phyloP scores from a whole-genome alignment of 768 basidiomycete species.

The Suillus occidentalis region DNA sequence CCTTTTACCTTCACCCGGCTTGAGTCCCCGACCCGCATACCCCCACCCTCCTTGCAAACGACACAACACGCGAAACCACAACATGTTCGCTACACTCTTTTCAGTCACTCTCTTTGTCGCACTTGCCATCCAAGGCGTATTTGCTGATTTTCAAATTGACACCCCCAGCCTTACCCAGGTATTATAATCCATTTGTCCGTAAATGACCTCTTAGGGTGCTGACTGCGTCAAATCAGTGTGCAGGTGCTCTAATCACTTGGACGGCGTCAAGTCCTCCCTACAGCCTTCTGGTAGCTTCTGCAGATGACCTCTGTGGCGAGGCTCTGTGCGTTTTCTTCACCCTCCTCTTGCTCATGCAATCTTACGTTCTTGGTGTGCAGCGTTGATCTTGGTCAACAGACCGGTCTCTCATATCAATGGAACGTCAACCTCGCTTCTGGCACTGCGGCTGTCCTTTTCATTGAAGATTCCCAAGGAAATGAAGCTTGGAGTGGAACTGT shows the following conservation, averaged over 20 bases:
- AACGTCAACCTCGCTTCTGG: slow-evolving; percentile 45
- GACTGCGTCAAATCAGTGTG: slow-evolving; percentile 46
- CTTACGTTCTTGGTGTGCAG: slow-evolving; percentile 34
- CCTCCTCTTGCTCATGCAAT: slow-evolving; percentile 3
- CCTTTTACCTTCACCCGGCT: neutral
- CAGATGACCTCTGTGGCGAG: slow-evolving; percentile 56
- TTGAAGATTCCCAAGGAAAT: slow-evolving; percentile 50
- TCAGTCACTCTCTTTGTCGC: slow-evolving; percentile 64
- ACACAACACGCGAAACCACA: slow-evolving; percentile 7
- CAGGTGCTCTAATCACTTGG: slow-evolving; percentile 53
- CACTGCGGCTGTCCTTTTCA: slow-evolving; percentile 47
- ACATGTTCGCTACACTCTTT: slow-evolving; percentile 83
- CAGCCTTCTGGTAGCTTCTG: slow-evolving; percentile 55
- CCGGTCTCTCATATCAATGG: slow-evolving; percentile 41
- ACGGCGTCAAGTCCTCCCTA: slow-evolving; percentile 46
- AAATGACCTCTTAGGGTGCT: neutral
- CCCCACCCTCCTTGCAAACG: neutral
- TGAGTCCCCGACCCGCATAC: neutral
- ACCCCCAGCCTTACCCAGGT: slow-evolving; percentile 59
- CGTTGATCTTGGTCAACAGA: slow-evolving; percentile 58
- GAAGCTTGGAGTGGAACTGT: slow-evolving; percentile 72
- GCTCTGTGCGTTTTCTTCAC: slow-evolving; percentile 48
- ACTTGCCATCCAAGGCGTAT: slow-evolving; percentile 50
- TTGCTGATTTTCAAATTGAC: slow-evolving; percentile 54
- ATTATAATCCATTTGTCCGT: neutral